Conservation (phyloP, 2,329 filamentous ascomycete genomes). For the Pseudopyricularia javanii region DNA sequence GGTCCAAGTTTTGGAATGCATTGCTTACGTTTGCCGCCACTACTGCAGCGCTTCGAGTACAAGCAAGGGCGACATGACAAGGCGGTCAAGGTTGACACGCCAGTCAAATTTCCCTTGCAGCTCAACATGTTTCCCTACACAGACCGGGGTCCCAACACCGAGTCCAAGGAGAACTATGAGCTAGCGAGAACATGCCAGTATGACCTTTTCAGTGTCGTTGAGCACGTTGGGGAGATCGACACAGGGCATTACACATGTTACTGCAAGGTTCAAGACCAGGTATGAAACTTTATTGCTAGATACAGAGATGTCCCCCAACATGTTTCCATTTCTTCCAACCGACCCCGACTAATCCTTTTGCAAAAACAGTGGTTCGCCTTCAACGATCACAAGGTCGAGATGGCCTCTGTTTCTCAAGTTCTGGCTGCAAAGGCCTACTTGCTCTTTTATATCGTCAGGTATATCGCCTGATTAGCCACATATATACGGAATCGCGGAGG, state of each 20-base stretch:
- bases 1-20: not conserved
- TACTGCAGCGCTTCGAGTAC: constrained; percentile 56
- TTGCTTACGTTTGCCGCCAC: not conserved
- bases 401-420: constrained; percentile 75
- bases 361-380: constrained; percentile 74
- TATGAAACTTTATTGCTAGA: constrained; percentile 19
- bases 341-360: constrained; percentile 2
- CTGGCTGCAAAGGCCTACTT: constrained; percentile 79
- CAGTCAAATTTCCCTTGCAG: constrained; percentile 72
- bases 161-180: constrained; percentile 38
- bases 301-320: not conserved
- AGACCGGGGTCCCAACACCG: constrained; percentile 44
- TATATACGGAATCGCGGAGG: not conserved
- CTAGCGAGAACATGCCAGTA: constrained; percentile 61
- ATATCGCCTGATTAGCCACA: constrained; percentile 28
- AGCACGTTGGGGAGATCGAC: constrained; percentile 87
- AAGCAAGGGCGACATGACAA: constrained; percentile 53
- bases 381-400: constrained; percentile 84
- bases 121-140: constrained; percentile 90
- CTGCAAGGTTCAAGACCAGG: constrained; percentile 65
- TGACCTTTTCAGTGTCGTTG: constrained; percentile 78
- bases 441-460: constrained; percentile 71
- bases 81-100: constrained; percentile 78
- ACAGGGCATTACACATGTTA: constrained; percentile 91
- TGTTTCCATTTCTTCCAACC: constrained; percentile 1